A percentile compares a stretch with the other conserved stretches of the same genome.
phyloP scores from a whole-genome alignment of 2,329 filamentous ascomycete species.

The Teratosphaeria pseudoeucalypti region DNA sequence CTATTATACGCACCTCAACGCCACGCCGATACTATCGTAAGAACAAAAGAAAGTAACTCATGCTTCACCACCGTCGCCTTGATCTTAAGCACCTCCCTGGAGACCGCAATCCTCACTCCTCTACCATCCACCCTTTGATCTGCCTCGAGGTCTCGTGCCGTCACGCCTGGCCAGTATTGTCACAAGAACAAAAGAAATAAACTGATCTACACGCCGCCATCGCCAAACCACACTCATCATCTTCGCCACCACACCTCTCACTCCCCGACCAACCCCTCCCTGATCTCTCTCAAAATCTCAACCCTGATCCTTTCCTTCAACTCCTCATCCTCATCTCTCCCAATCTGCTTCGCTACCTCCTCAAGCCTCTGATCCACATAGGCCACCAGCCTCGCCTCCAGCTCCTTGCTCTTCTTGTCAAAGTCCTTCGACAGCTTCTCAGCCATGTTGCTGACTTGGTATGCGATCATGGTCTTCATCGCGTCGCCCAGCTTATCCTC shows the following conservation, averaged over 20 bases:
- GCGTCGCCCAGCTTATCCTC: background rate
- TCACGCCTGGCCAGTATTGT: background rate
- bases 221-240: background rate
- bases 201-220: background rate
- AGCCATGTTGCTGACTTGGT: background rate
- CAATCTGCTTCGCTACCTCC: background rate
- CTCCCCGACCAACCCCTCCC: background rate
- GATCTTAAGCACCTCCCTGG: no score
- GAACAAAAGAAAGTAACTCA: no score
- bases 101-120: no score
- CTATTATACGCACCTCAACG: no score
- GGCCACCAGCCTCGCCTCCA: background rate
- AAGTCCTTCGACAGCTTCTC: background rate
- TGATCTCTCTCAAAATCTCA: background rate
- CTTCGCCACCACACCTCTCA: background rate
- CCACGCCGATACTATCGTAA: no score
- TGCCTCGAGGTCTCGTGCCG: background rate
- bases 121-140: background rate
- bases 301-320: background rate
- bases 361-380: background rate
- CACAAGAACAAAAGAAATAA: background rate
- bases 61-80: no score
- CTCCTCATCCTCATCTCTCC: background rate
- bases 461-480: background rate
- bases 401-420: background rate